Conservation (phyloP, 179 eudicot species). For the Carnegiea gigantea region DNA sequence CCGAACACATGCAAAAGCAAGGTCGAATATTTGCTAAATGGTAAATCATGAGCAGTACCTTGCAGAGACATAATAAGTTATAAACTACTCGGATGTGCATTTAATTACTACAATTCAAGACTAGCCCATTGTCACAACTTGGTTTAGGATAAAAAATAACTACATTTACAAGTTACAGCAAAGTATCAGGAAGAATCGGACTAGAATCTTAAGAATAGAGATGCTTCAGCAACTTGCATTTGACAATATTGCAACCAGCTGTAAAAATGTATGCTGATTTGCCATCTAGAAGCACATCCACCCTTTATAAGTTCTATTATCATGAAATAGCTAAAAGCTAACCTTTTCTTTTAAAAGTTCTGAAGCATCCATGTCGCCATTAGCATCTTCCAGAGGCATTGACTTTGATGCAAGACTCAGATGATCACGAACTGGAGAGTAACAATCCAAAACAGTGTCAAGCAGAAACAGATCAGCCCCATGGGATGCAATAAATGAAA, state of each 20-base stretch:
- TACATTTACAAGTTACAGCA: background rate
- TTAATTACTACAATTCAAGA: background rate
- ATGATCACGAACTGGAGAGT: conserved; percentile 65
- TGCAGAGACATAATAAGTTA: background rate
- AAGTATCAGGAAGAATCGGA: background rate
- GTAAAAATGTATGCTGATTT: background rate
- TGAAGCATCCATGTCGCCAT: conserved; percentile 68
- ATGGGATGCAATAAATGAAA: conserved; percentile 75
- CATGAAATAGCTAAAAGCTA: conserved; percentile 2
- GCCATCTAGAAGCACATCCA: background rate
- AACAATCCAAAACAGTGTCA: conserved; percentile 79
- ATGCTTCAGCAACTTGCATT: background rate
- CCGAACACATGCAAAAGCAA: background rate
- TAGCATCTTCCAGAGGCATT: conserved; percentile 43
- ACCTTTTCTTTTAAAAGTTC: conserved; percentile 91
- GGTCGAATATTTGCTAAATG: background rate
- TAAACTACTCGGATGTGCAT: no score
- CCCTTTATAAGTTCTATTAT: background rate
- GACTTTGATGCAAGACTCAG: conserved; percentile 45
- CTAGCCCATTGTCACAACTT: background rate
- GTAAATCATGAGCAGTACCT: background rate
- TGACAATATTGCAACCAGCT: background rate
- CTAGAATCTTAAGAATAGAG: background rate
- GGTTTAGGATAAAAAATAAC: background rate
- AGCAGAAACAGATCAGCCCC: conserved; percentile 86